Conservation (phyloP, 2,329 filamentous ascomycete genomes). For the Penicillium sp. region DNA sequence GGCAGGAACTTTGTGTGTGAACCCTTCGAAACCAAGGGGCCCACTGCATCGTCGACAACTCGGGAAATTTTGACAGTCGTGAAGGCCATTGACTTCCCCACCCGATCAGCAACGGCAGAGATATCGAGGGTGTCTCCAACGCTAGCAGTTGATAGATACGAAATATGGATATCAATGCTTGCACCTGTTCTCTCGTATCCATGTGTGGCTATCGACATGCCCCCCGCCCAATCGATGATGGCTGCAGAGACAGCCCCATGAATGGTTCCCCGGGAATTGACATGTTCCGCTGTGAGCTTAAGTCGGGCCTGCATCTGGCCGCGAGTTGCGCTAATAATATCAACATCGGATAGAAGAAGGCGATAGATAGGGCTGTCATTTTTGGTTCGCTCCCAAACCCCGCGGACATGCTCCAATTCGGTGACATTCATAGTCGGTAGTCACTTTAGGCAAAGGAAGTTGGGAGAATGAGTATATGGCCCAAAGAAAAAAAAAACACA, state of each 20-base stretch:
- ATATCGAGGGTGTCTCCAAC: slow-evolving; percentile 6
- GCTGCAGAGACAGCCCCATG: slow-evolving; percentile 10
- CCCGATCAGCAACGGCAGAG: slow-evolving; percentile 4
- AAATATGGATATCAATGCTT: slow-evolving; percentile 9
- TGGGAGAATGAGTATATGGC: background rate
- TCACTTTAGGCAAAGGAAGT: background rate
- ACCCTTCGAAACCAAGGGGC: slow-evolving; percentile 9
- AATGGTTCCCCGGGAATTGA: slow-evolving; percentile 11
- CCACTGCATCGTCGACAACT: slow-evolving; percentile 6
- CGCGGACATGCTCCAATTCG: slow-evolving; percentile 10
- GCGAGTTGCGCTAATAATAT: slow-evolving; percentile 4
- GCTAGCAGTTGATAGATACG: slow-evolving; percentile 10
- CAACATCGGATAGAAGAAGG: slow-evolving; percentile 6
- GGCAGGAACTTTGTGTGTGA: slow-evolving; percentile 14
- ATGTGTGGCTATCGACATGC: slow-evolving; percentile 12
- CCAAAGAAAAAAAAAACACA: background rate
- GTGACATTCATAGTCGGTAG: background rate
- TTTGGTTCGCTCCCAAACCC: slow-evolving; percentile 11
- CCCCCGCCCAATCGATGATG: slow-evolving; percentile 11
- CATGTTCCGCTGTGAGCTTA: slow-evolving; percentile 9
- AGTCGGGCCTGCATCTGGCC: slow-evolving; percentile 10
- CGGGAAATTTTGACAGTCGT: slow-evolving; percentile 7
- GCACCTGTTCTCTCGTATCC: slow-evolving; percentile 11
- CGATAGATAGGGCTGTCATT: slow-evolving; percentile 11
- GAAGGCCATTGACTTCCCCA: slow-evolving; percentile 12